Percentiles rank a stretch among this genome's conserved stretches.
Conservation (phyloP, 179 eudicot genomes). For the Spinacia oleracea region DNA sequence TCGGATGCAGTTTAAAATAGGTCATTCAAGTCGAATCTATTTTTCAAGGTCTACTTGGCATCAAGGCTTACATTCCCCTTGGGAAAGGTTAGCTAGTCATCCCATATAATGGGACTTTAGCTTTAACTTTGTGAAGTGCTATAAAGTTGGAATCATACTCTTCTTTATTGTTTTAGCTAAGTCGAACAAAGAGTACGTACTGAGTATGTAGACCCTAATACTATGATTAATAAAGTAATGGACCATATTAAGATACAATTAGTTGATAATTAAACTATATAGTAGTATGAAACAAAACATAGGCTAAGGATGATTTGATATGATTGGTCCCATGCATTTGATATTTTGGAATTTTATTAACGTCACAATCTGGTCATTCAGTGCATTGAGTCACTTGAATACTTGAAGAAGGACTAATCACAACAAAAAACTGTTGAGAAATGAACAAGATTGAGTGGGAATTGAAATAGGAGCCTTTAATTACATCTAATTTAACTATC, state of each 20-base stretch:
- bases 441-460: constrained; percentile 18
- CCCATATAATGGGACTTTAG: constrained; percentile 1
- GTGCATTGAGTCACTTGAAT: constrained; percentile 35
- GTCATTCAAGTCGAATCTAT: no score
- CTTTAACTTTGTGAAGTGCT: neutral
- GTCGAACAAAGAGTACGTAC: constrained; percentile 22
- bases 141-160: constrained; percentile 10
- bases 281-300: neutral
- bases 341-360: constrained; percentile 26
- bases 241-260: constrained; percentile 12
- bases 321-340: constrained; percentile 27
- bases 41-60: constrained; percentile 4
- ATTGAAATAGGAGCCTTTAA: constrained; percentile 18
- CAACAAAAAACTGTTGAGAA: constrained; percentile 26
- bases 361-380: constrained; percentile 28
- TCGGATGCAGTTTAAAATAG: no score
- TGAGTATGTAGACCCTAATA: constrained; percentile 33
- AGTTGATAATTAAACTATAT: constrained; percentile 6
- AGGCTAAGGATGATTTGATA: constrained; percentile 21
- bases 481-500: constrained; percentile 24
- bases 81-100: constrained; percentile 3
- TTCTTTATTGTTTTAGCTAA: constrained; percentile 22
- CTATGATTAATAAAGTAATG: constrained; percentile 16
- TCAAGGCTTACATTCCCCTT: neutral
- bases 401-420: constrained; percentile 32